phyloP scores from a whole-genome alignment of 805 yeast genomes.

The Metschnikowia anglica region DNA sequence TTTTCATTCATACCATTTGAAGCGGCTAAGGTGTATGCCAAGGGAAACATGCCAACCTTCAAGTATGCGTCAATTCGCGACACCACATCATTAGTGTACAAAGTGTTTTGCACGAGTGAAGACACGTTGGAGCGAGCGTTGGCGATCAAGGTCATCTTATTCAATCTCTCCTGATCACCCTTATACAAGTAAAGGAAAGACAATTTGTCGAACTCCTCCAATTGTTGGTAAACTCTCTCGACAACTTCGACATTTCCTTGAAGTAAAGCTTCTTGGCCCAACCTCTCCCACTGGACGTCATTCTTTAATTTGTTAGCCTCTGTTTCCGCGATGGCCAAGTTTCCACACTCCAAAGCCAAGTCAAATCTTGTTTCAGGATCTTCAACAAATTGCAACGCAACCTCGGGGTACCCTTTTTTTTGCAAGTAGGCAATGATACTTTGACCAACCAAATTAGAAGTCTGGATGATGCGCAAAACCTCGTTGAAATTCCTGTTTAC shows the following conservation, averaged over 20 bases:
- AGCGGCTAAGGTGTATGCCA: slow-evolving; percentile 92
- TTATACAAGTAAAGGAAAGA: slow-evolving; percentile 84
- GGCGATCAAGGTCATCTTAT: slow-evolving; percentile 86
- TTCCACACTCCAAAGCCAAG: slow-evolving; percentile 90
- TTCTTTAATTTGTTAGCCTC: slow-evolving; percentile 81
- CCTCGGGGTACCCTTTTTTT: slow-evolving; percentile 94
- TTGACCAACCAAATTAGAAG: slow-evolving; percentile 93
- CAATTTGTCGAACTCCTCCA: slow-evolving; percentile 81
- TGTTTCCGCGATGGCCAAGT: slow-evolving; percentile 77
- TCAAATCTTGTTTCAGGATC: slow-evolving; percentile 96
- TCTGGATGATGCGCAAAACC: slow-evolving; percentile 83
- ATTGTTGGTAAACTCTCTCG: slow-evolving; percentile 86
- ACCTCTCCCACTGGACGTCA: slow-evolving; percentile 70
- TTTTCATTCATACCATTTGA: slow-evolving; percentile 75
- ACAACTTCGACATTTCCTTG: slow-evolving; percentile 88
- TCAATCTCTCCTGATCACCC: slow-evolving; percentile 74
- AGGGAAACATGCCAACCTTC: slow-evolving; percentile 76
- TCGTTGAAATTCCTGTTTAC: slow-evolving; percentile 88
- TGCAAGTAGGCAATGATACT: slow-evolving; percentile 93
- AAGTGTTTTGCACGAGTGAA: slow-evolving; percentile 77
- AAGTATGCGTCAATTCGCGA: slow-evolving; percentile 72
- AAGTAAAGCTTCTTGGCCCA: slow-evolving; percentile 80
- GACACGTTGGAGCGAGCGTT: slow-evolving; percentile 80
- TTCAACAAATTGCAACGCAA: slow-evolving; percentile 94
- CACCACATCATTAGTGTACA: slow-evolving; percentile 72